Evolutionary conservation across 805 yeast genomes (phyloP).

Genomic region (Metschnikowia koreensis): DNA sequence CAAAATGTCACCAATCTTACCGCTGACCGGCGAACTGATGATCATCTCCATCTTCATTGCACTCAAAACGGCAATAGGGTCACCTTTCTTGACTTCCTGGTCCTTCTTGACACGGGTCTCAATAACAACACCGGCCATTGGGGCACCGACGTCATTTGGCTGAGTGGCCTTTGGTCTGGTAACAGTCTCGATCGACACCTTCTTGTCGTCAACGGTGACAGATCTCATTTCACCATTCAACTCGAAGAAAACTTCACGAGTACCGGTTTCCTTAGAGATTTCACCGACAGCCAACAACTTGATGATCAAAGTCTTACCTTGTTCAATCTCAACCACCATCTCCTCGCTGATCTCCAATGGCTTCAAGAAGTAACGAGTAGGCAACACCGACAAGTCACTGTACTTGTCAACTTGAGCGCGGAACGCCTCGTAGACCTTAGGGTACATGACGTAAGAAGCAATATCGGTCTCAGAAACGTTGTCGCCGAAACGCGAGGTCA

Average conservation of each 20-base stretch:
- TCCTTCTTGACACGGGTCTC: conserved; percentile 91
- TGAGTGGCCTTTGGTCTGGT: conserved; percentile 91
- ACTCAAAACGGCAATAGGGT: conserved; percentile 86
- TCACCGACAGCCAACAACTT: conserved; percentile 93
- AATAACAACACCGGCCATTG: conserved; percentile 98
- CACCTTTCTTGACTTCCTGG: conserved; percentile 91
- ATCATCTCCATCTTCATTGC: conserved; percentile 99
- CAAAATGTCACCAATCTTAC: conserved; percentile 72
- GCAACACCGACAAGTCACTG: conserved; percentile 92
- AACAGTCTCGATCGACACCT: conserved; percentile 78
- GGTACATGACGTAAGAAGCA: conserved; percentile 97
- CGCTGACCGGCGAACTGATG: conserved; percentile 85
- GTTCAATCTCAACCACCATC: conserved; percentile 82
- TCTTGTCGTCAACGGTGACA: conserved; percentile 86
- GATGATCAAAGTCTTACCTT: conserved; percentile 91
- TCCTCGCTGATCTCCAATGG: conserved; percentile 89
- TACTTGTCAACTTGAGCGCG: conserved; percentile 69
- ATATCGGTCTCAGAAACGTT: conserved; percentile 77
- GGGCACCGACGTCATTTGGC: conserved; percentile 94
- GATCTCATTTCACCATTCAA: conserved; percentile 98
- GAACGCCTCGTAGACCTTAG: conserved; percentile 92
- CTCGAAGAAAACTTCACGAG: conserved; percentile 95
- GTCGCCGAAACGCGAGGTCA: conserved; percentile 72
- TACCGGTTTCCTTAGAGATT: conserved; percentile 77
- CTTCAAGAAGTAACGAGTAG: conserved; percentile 86